phyloP scores from a whole-genome alignment of 106 monocot species.

The Gastrodia elata region DNA sequence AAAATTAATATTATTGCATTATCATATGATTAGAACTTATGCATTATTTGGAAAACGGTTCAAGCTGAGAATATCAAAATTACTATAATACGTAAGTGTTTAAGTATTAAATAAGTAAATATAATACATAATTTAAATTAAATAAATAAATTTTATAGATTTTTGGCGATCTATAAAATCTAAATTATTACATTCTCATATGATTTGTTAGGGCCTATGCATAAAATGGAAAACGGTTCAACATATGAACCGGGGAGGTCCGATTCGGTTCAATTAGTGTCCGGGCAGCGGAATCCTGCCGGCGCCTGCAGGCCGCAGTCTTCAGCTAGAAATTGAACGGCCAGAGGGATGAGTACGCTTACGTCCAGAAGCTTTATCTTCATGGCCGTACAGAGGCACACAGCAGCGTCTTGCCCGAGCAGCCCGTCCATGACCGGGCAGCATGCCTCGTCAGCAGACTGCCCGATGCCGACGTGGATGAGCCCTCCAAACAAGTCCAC shows the following conservation, averaged over 20 bases:
- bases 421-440: slow-evolving; percentile 29
- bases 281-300: slow-evolving; percentile 18
- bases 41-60: no score
- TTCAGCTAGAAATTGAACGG: slow-evolving; percentile 18
- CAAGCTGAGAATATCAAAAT: no score
- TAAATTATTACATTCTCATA: no score
- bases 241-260: neutral
- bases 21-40: no score
- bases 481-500: slow-evolving; percentile 23
- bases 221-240: no score
- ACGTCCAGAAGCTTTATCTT: slow-evolving; percentile 23
- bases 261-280: neutral
- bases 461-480: slow-evolving; percentile 17
- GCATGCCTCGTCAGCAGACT: slow-evolving; percentile 11
- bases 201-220: no score
- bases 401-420: slow-evolving; percentile 33
- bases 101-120: no score
- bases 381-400: slow-evolving; percentile 48
- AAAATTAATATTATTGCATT: no score
- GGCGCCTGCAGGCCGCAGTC: slow-evolving; percentile 28
- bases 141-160: no score
- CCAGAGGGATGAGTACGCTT: slow-evolving; percentile 17
- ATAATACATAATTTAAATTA: no score
- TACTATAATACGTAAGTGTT: no score
- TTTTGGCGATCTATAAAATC: no score